phyloP scores from a whole-genome alignment of 2,329 filamentous ascomycete genomes.

The Penicillium sp. region DNA sequence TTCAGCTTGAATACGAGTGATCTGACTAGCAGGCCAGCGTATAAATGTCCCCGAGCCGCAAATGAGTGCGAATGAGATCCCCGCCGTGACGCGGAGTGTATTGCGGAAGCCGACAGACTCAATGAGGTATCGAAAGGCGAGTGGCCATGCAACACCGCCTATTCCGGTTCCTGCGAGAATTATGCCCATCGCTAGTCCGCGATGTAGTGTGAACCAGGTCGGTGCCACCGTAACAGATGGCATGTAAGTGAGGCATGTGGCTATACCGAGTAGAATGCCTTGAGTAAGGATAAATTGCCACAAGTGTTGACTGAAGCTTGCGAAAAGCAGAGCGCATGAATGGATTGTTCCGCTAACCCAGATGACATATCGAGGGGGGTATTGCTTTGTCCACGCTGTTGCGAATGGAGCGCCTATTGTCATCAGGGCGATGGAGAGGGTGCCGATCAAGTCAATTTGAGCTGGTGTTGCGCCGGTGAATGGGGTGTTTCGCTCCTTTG shows the following conservation, averaged over 20 bases:
- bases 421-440: constrained; percentile 31
- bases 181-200: constrained; percentile 35
- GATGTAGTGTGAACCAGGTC: constrained; percentile 30
- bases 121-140: constrained; percentile 25
- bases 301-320: constrained; percentile 27
- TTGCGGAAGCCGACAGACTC: constrained; percentile 31
- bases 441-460: constrained; percentile 35
- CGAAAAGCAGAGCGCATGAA: constrained; percentile 22
- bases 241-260: constrained; percentile 32
- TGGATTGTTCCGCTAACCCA: constrained; percentile 26
- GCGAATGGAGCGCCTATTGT: constrained; percentile 30
- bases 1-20: constrained; percentile 14
- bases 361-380: constrained; percentile 25
- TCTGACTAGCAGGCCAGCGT: constrained; percentile 22
- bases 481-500: constrained; percentile 21
- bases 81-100: constrained; percentile 29
- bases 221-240: constrained; percentile 33
- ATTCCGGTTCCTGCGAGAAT: constrained; percentile 33
- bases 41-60: constrained; percentile 18
- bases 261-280: constrained; percentile 32
- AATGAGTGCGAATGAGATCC: constrained; percentile 26
- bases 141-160: constrained; percentile 33
- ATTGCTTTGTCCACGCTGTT: constrained; percentile 30
- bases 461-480: constrained; percentile 32
- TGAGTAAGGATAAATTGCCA: constrained; percentile 30